Evolutionary conservation across 1,284 basidiomycete genomes (phyloP).

Genomic region (Polyporus tsugae): DNA sequence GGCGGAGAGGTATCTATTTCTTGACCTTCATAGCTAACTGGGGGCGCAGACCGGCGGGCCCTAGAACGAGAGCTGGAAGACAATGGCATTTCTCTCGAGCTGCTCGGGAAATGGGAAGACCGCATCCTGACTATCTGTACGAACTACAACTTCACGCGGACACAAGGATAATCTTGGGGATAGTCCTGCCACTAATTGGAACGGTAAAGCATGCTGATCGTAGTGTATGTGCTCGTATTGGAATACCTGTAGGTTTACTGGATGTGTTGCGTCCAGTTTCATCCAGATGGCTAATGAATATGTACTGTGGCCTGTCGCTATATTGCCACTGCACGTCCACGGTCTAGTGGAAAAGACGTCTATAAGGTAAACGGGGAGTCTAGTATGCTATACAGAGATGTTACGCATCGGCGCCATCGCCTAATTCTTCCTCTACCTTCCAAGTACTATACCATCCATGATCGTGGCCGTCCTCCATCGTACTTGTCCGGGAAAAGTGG

Average conservation of each 20-base stretch:
- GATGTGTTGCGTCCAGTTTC: neutral
- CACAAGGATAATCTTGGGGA: neutral
- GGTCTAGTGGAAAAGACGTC: neutral
- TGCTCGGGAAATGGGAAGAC: constrained; percentile 1
- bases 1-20: neutral
- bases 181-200: neutral
- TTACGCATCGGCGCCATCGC: neutral
- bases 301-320: neutral
- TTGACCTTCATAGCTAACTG: neutral
- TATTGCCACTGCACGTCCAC: neutral
- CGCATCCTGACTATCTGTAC: constrained; percentile 3
- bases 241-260: neutral
- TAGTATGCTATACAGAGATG: neutral
- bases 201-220: neutral
- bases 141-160: constrained; percentile 7
- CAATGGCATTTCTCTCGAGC: neutral
- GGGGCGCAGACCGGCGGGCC: constrained; percentile 8
- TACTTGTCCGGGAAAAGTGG: constrained; percentile 35
- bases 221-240: constrained; percentile 5
- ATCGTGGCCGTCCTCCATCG: constrained; percentile 35
- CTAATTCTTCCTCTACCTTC: constrained; percentile 32
- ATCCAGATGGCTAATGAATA: neutral
- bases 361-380: neutral
- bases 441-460: constrained; percentile 43
- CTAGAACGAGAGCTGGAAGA: constrained; percentile 8